Evolutionary conservation across 1,284 basidiomycete species (phyloP), one percentile per base, ranked within the genome.

Genomic region (Ganoderma meredithae): DNA sequence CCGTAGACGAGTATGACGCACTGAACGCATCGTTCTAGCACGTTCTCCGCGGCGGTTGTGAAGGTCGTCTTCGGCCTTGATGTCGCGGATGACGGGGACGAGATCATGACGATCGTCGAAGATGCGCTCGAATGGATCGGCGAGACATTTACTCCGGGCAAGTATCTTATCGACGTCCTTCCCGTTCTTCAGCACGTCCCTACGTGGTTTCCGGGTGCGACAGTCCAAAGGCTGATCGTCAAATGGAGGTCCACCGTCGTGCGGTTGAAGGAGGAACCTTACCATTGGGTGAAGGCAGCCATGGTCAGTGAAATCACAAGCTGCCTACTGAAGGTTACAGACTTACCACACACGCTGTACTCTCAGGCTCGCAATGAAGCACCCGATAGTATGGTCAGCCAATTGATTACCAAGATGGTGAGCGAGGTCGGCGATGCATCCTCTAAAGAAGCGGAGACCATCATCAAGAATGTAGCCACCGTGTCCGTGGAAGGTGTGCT

Each of bases 201-300:
- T 0, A 44, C 59, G 1, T 79, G 77, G 77, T 52, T 77, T 3
- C 78, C 76, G 1, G 78, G 77, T 0, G 71, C 74, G 1, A 70
- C 69, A 5, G 74, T 74, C 40, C 66, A 74, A 61, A 53, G 41
- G 12, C 39, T 53, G 6, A 58, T 69, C 76, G 80, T 72, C 27
- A 75, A 76, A 69, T 75, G 74, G 69, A 67, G 72, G 47, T 63
- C 60, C 10, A 53, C 63, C 15, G 22, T 65, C 2, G 39, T 41
- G 7, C 52, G n/a, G 66, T 53, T 68, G 36, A 66, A 69, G 19
- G 63, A 73, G 5, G 53, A 40, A 3, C 69, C 69, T 6, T 68
- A 56, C 13, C 47, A 53, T 55, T 49, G 66, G 27, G 31, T 49
- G 0, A 44, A 41, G 17, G 58, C 36, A 25, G 33, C 58, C 0